Conservation (phyloP, 257 asterid species). For the Solanum gandarillasii region DNA sequence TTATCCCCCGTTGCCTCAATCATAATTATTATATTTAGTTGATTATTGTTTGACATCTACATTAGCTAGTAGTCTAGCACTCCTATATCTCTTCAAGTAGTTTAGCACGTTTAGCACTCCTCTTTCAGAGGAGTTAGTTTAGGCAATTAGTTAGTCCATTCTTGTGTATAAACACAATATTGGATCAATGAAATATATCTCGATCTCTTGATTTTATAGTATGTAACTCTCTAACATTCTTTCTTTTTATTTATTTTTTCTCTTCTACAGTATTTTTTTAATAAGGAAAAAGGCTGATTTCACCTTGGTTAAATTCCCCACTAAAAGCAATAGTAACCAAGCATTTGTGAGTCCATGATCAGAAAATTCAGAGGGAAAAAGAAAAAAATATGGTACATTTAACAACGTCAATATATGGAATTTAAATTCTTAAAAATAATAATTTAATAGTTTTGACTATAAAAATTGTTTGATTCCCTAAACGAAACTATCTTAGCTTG, state of each 20-base stretch:
- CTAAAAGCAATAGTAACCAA: not conserved
- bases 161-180: too few relatives aligned
- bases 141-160: too few relatives aligned
- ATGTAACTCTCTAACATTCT: not conserved
- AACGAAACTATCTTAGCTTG: not conserved
- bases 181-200: too few relatives aligned
- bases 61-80: too few relatives aligned
- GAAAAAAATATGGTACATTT: not conserved
- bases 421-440: not conserved
- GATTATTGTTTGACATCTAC: too few relatives aligned
- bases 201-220: too few relatives aligned
- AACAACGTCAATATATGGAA: not conserved
- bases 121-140: too few relatives aligned
- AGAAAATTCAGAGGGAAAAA: not conserved
- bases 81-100: too few relatives aligned
- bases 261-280: not conserved
- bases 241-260: not conserved
- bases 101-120: too few relatives aligned
- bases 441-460: not conserved
- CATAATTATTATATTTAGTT: too few relatives aligned
- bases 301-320: not conserved
- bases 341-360: not conserved
- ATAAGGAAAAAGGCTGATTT: not conserved
- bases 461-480: not conserved
- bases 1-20: too few relatives aligned